Percentiles rank a stretch among this genome's conserved stretches.
Evolutionary conservation across 345 rosid species (phyloP).

Genomic region (Diplotaxis tenuifolia): DNA sequence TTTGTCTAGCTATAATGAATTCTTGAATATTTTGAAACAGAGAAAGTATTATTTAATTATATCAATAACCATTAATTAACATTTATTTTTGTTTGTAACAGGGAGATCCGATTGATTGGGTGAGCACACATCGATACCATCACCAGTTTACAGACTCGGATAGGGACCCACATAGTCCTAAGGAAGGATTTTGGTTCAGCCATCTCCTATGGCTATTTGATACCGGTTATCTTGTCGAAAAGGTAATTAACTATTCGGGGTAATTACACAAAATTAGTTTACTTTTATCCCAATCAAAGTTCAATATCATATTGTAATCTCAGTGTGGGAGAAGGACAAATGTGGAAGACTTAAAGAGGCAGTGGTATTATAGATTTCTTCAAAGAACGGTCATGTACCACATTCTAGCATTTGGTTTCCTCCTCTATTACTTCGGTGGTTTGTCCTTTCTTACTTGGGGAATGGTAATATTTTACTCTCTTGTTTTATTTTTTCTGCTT

Average conservation of each 20-base stretch:
- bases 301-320: background rate
- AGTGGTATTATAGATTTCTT: slow-evolving; percentile 36
- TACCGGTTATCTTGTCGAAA: slow-evolving; percentile 45
- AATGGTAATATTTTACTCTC: slow-evolving; percentile 27
- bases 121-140: slow-evolving; percentile 83
- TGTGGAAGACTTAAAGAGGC: slow-evolving; percentile 38
- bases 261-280: background rate
- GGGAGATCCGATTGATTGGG: slow-evolving; percentile 83
- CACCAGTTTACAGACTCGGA: slow-evolving; percentile 82
- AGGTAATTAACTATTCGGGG: slow-evolving; percentile 37
- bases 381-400: slow-evolving; percentile 36
- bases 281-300: background rate
- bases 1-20: background rate
- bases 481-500: background rate
- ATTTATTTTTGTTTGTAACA: slow-evolving; percentile 1
- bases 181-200: slow-evolving; percentile 87
- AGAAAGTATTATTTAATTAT: background rate
- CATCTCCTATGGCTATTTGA: slow-evolving; percentile 83
- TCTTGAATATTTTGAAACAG: too few relatives aligned
- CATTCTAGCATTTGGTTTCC: slow-evolving; percentile 24
- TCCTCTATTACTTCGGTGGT: slow-evolving; percentile 38
- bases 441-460: slow-evolving; percentile 39
- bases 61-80: background rate
- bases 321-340: slow-evolving; percentile 39
- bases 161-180: slow-evolving; percentile 86